Conservation (phyloP, 441 rosid species). For the Pelargonium hybrid region DNA sequence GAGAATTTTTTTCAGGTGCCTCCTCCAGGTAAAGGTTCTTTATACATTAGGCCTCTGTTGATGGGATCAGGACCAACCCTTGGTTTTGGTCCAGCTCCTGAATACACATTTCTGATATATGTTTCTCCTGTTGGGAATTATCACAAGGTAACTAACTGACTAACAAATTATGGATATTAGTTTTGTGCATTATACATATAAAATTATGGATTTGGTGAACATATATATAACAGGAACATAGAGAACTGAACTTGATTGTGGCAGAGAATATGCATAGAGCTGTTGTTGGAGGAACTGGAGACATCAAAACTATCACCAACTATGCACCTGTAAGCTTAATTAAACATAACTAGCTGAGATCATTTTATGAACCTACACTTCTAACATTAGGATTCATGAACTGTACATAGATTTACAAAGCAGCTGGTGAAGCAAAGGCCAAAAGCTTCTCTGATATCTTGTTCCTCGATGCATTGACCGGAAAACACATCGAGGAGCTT, state of each 20-base stretch:
- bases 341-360: background rate
- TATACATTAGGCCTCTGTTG: slow-evolving; percentile 76
- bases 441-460: slow-evolving; percentile 21
- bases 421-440: slow-evolving; percentile 16
- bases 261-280: slow-evolving; percentile 19
- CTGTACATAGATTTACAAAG: background rate
- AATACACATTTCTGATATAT: slow-evolving; percentile 58
- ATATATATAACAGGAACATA: background rate
- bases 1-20: slow-evolving; percentile 69
- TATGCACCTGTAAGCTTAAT: slow-evolving; percentile 19
- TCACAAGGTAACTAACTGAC: slow-evolving; percentile 77
- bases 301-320: slow-evolving; percentile 18
- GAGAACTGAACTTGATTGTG: slow-evolving; percentile 18
- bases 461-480: slow-evolving; percentile 19
- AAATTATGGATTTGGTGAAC: too few species aligned
- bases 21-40: slow-evolving; percentile 75
- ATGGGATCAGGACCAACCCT: slow-evolving; percentile 79
- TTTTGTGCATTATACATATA: background rate
- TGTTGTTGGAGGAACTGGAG: slow-evolving; percentile 19
- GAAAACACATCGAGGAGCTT: slow-evolving; percentile 20
- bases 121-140: slow-evolving; percentile 79
- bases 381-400: background rate
- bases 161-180: too few species aligned
- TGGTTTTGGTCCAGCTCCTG: slow-evolving; percentile 75
- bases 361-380: background rate